phyloP scores from a whole-genome alignment of 192 early-diverging fungal genomes.

The Coemansia sp. region DNA sequence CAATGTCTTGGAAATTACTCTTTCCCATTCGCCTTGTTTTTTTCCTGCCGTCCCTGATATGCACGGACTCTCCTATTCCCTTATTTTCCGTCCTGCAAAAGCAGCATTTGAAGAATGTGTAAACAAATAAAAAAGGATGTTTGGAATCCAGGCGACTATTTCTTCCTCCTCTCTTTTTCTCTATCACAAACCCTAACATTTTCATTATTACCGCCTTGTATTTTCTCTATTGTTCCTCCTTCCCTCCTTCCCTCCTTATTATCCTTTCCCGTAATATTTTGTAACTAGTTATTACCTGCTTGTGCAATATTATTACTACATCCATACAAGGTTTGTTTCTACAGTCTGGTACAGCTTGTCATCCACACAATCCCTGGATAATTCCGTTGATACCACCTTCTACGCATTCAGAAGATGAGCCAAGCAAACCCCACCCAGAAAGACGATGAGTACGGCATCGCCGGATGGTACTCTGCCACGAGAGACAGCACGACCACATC shows the following conservation, averaged over 20 bases:
- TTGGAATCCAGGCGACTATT: not conserved
- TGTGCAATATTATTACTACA: not conserved
- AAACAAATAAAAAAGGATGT: slow-evolving; percentile 1
- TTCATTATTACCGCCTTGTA: not conserved
- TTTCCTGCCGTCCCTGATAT: not conserved
- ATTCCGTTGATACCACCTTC: not conserved
- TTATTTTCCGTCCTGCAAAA: not conserved
- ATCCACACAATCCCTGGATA: not conserved
- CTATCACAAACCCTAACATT: not conserved
- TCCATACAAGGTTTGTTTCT: not conserved
- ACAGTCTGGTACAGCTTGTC: not conserved
- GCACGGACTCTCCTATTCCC: not conserved
- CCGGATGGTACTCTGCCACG: slow-evolving; percentile 42
- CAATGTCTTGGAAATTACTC: not conserved
- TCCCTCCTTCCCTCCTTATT: slow-evolving; percentile 1
- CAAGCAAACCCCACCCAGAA: slow-evolving; percentile 13
- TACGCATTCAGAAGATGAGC: not conserved
- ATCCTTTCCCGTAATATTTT: not conserved
- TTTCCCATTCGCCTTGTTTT: not conserved
- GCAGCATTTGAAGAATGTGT: not conserved
- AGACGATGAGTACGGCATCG: slow-evolving; percentile 29
- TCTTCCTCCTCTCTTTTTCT: not conserved
- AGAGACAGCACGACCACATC: slow-evolving; percentile 35
- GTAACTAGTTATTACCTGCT: too few species aligned
- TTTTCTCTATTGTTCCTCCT: not conserved